A percentile compares a stretch with the other conserved stretches of the same genome.
phyloP scores from a whole-genome alignment of 805 yeast genomes.

The Monosporozyma yasuniensis region DNA sequence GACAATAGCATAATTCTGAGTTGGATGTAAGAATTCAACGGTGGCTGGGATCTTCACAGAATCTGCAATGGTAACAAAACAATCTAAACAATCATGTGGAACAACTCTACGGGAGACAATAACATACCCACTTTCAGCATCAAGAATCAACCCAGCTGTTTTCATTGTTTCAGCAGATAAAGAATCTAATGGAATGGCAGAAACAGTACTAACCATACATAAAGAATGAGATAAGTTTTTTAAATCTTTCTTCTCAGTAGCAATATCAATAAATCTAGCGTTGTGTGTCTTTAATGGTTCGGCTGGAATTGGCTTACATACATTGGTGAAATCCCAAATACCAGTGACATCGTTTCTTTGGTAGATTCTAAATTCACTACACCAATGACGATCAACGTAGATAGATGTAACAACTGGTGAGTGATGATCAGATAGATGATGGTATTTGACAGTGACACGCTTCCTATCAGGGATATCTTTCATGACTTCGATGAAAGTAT shows the following conservation, averaged over 20 bases:
- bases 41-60: slow-evolving; percentile 71
- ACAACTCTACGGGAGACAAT: slow-evolving; percentile 68
- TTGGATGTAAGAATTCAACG: slow-evolving; percentile 79
- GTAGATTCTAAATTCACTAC: slow-evolving; percentile 59
- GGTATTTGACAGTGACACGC: slow-evolving; percentile 59
- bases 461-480: slow-evolving; percentile 65
- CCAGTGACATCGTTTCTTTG: slow-evolving; percentile 51
- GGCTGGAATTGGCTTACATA: slow-evolving; percentile 52
- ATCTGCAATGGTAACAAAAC: slow-evolving; percentile 74
- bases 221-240: slow-evolving; percentile 55
- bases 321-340: slow-evolving; percentile 45
- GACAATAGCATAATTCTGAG: slow-evolving; percentile 74
- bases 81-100: slow-evolving; percentile 71
- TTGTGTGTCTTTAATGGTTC: slow-evolving; percentile 42
- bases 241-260: slow-evolving; percentile 46
- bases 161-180: slow-evolving; percentile 51
- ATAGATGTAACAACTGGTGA: slow-evolving; percentile 58
- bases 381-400: slow-evolving; percentile 81
- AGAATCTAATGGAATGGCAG: slow-evolving; percentile 71
- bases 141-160: slow-evolving; percentile 74
- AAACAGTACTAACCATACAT: slow-evolving; percentile 55
- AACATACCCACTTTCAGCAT: slow-evolving; percentile 71
- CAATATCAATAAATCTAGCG: slow-evolving; percentile 65
- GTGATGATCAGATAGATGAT: slow-evolving; percentile 76
- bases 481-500: slow-evolving; percentile 72